Base-by-base conservation (phyloP, 805 yeast species). In the Pichia gijzeniarum region DNA sequence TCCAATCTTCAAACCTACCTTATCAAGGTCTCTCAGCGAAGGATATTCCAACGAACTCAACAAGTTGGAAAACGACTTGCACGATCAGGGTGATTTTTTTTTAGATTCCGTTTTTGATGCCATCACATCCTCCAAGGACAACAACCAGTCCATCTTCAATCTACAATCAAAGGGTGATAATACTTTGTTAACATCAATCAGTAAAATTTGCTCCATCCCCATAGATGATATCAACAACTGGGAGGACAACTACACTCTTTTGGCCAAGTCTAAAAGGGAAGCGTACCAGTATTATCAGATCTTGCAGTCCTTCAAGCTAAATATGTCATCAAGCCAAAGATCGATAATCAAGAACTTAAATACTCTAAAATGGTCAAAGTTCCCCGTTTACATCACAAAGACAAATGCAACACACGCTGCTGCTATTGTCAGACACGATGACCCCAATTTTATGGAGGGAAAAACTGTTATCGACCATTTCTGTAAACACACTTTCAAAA, bases 371-470 rank as follows among this genome's bases (percentile, higher is more conserved):
- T 88, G 95, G 95, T 61, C 67, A 36, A 87, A 85, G 58, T 82
- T 63, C 53, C 90, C 93, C 0, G 72, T 87, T 22, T 73, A 81
- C 48, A 82, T 87, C 47, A 72, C 81, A 33, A 67, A 74, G 27
- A 80, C 91, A 5, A 71, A 71, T 40, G 75, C 80, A 37, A 76
- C 95, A 1, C 96, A 87, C 57, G 87, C 95, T 1, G 95, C 93
- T 1, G 81, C 87, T 2, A 84, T 87, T 48, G 85, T 81, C 36
- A 72, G 95, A 41, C 77, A 73, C 50, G 65, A 66, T 20, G 75
- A 73, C 27, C 70, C 71, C 10, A 71, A 72, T 10, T 80, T 82
- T 50, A 76, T 63, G 30, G 95, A 87, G 61, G 96, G 96, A 1
- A 74, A 78, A 54, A 58, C 69, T 2, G 86, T 83, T 4, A 73